A percentile compares a stretch with the other conserved stretches of the same genome.
phyloP scores from a whole-genome alignment of 208 protist species.

The Wallacemonas sp. region DNA sequence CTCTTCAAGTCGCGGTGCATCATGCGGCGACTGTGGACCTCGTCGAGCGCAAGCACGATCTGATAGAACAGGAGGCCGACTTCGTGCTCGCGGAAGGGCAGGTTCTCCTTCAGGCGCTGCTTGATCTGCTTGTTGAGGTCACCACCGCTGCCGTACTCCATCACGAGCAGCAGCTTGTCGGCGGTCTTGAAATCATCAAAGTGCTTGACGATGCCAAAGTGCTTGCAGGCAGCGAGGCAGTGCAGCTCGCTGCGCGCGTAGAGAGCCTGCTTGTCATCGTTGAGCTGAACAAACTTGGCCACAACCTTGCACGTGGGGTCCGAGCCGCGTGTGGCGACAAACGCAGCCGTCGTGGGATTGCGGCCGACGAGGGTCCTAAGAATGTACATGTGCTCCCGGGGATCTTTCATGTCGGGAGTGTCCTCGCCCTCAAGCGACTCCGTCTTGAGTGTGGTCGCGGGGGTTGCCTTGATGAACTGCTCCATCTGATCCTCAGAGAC shows the following conservation, averaged over 20 bases:
- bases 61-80: constrained; percentile 85
- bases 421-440: constrained; percentile 76
- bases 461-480: constrained; percentile 52
- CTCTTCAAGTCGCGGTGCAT: constrained; percentile 92
- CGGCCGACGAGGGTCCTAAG: constrained; percentile 74
- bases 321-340: constrained; percentile 75
- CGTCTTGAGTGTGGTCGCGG: constrained; percentile 21
- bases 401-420: constrained; percentile 53
- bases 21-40: constrained; percentile 86
- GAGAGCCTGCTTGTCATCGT: constrained; percentile 78
- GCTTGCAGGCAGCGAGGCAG: constrained; percentile 83
- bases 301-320: constrained; percentile 69
- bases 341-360: constrained; percentile 84
- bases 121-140: constrained; percentile 90
- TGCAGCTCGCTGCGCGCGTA: constrained; percentile 87
- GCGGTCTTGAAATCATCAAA: constrained; percentile 79
- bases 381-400: constrained; percentile 84
- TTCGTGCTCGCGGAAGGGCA: constrained; percentile 86
- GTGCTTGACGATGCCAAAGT: constrained; percentile 91
- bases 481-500: constrained; percentile 68
- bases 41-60: constrained; percentile 81
- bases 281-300: constrained; percentile 87
- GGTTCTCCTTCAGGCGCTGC: constrained; percentile 65
- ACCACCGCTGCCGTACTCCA: constrained; percentile 89
- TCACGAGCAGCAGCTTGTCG: constrained; percentile 85